Base-by-base conservation (phyloP, 2,329 filamentous ascomycete species). In the Oidium heveae region DNA sequence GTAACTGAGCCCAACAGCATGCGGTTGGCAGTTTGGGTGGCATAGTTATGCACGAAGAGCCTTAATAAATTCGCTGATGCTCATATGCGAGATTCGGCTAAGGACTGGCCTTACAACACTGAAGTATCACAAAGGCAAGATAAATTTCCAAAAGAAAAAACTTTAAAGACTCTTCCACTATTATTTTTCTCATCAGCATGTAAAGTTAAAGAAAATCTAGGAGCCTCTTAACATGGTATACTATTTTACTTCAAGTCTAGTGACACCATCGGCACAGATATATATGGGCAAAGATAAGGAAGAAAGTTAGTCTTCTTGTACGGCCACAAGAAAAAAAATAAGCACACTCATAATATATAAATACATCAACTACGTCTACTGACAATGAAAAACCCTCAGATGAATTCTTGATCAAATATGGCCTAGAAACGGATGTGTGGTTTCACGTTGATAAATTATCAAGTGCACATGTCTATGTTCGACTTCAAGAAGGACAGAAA, bases 251-350 rank as follows among this genome's bases (percentile, higher is more conserved):
- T 96, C 89, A 28, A 89, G 77, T 58, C 79, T 80, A 44, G 86
- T 94, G 41, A 74, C 80, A 13, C 89, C 91, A 1, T 67, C 86
- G 34, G 89, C 86, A 44, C 88, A 82, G 66, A 80, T 98, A 64
- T 98, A 98, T 67, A 86, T 95, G 57, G 91, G 91, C 68, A 98
- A 96, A 69, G 91, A 98, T 73, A 98, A 98, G 71, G 88, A 91
- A 62, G 91, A 98, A 73, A 98, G 91, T 95, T 74, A 57, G 59
- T 55, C 56, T 12, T 15, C 13, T 10, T 20, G 12, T 16, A 4
- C 10, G 10, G 6, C 15, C 9, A 15, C 33, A 28, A 49, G 12
- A 52, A 47, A 20, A 16, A 52, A 16, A 16, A 24, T n/a, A 20
- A 15, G 7, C 28, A 32, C 28, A 32, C 1, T 32, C 1, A 32